Base-by-base conservation (phyloP, 352 stramenopile species). In the Thraustochytrium sp. region DNA sequence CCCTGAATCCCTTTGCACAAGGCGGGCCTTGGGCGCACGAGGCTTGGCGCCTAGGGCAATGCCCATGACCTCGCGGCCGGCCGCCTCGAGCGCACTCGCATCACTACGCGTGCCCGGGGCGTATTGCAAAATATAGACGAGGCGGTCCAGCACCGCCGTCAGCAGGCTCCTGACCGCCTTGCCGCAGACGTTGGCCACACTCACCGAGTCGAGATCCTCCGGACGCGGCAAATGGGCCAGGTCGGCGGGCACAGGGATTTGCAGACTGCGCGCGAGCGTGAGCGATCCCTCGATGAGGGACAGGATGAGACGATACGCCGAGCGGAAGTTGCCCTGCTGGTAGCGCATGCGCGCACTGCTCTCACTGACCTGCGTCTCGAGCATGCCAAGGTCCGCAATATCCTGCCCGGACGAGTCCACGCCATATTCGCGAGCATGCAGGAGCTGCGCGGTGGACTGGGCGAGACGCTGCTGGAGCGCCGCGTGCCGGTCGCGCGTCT, bases 361-460 rank as follows among this genome's bases (percentile, higher is more conserved):
- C 26, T 80, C 68, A 8, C 36, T 40, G 1, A 80, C 31, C n/a
- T 38, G 42, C 36, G 16, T 26, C 46, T 80, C 68, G 8, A 80
- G 46, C 5, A 38, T 5, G n/a, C 68, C 51, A 1, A 80, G 34
- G 34, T 80, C 68, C 18, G 31, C 31, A 9, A 80, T 34, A n/a
- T 80, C 51, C n/a, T 72, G 59, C 4, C 68, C 68, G 23, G 31
- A 55, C 5, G 68, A 21, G 18, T 80, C 68, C 1, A 80, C 68
- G 46, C 68, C 68, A 34, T 80, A 80, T 26, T 80, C 68, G 18
- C 68, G 46, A 29, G 40, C 31, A 34, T 80, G 68, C 44, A 80
- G 38, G 18, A 80, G 68, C 51, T 80, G 31, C 13, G 42, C 18
- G 16, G 31, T 80, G 23, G 31, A 40, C 23, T 72, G 31, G 13